Conservation (phyloP, 805 yeast species). For the Lachancea lanzarotensis region DNA sequence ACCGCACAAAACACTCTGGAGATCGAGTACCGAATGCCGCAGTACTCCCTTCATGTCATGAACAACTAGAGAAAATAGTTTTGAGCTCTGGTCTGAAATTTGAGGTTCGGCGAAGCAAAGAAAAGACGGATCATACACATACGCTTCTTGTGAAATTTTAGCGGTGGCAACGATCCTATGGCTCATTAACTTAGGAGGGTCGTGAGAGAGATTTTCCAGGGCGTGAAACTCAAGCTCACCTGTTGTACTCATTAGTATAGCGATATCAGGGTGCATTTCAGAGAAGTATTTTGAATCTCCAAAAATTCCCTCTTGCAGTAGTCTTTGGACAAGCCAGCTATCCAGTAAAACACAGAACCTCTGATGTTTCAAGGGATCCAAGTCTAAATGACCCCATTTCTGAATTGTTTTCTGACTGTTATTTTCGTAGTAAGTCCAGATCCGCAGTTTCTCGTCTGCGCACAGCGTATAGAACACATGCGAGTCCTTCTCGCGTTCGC, state of each 20-base stretch:
- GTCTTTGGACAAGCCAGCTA: constrained; percentile 31
- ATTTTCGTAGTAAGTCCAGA: constrained; percentile 63
- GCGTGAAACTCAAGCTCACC: constrained; percentile 42
- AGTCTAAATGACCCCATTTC: constrained; percentile 46
- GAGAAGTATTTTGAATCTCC: constrained; percentile 21
- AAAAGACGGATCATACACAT: constrained; percentile 30
- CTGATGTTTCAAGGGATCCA: constrained; percentile 18
- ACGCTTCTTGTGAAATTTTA: constrained; percentile 19
- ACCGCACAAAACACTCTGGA: constrained; percentile 19
- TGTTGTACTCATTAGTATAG: constrained; percentile 35
- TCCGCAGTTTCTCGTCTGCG: constrained; percentile 50
- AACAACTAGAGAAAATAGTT: constrained; percentile 36
- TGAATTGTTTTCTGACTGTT: constrained; percentile 52
- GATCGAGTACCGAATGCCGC: constrained; percentile 30
- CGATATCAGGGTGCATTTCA: constrained; percentile 37
- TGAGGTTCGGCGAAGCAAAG: constrained; percentile 35
- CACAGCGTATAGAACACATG: constrained; percentile 61
- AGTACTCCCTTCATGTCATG: constrained; percentile 41
- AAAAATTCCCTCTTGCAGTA: constrained; percentile 14
- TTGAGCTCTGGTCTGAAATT: constrained; percentile 17
- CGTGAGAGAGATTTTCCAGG: constrained; percentile 43
- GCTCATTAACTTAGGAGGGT: constrained; percentile 50
- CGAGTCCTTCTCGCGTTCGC: constrained; percentile 33
- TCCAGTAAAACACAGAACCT: constrained; percentile 38
- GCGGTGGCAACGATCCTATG: constrained; percentile 35